phyloP scores from a whole-genome alignment of 1,139 yeast species.

The Blastobotrys proliferans region DNA sequence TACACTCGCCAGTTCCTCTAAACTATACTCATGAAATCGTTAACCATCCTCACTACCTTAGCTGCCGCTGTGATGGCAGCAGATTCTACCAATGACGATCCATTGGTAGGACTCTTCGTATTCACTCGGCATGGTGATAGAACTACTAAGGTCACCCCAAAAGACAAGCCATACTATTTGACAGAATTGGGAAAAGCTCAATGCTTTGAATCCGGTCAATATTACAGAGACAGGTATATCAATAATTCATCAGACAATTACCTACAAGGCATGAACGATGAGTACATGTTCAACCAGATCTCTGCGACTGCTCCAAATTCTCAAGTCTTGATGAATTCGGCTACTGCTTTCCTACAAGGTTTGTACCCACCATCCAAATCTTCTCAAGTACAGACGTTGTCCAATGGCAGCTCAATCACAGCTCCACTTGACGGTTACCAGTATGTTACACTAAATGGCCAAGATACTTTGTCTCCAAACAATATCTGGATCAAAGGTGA shows the following conservation, averaged over 20 bases:
- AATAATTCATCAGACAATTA: slow-evolving; percentile 30
- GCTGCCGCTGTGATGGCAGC: slow-evolving; percentile 18
- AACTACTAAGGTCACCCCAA: slow-evolving; percentile 33
- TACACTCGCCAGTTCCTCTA: no score
- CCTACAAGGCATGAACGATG: slow-evolving; percentile 28
- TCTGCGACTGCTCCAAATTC: slow-evolving; percentile 35
- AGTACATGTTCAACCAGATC: slow-evolving; percentile 34
- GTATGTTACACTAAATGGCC: slow-evolving; percentile 39
- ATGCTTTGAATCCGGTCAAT: slow-evolving; percentile 37
- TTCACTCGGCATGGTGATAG: slow-evolving; percentile 47
- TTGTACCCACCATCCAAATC: slow-evolving; percentile 40
- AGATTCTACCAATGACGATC: slow-evolving; percentile 29
- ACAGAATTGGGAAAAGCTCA: slow-evolving; percentile 42
- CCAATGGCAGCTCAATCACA: slow-evolving; percentile 39
- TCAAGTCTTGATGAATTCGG: slow-evolving; percentile 39
- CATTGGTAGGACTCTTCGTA: slow-evolving; percentile 40
- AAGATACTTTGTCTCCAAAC: slow-evolving; percentile 36
- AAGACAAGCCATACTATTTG: slow-evolving; percentile 34
- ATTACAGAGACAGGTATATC: slow-evolving; percentile 40
- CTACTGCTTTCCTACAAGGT: slow-evolving; percentile 42
- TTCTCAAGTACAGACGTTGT: slow-evolving; percentile 26
- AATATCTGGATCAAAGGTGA: slow-evolving; percentile 42
- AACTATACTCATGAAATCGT: no score
- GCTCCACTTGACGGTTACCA: slow-evolving; percentile 43
- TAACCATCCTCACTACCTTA: slow-evolving; percentile 4